A percentile compares a stretch with the other conserved stretches of the same genome.
phyloP scores from a whole-genome alignment of 2,329 filamentous ascomycete species.

The Elsinoe fawcettii region DNA sequence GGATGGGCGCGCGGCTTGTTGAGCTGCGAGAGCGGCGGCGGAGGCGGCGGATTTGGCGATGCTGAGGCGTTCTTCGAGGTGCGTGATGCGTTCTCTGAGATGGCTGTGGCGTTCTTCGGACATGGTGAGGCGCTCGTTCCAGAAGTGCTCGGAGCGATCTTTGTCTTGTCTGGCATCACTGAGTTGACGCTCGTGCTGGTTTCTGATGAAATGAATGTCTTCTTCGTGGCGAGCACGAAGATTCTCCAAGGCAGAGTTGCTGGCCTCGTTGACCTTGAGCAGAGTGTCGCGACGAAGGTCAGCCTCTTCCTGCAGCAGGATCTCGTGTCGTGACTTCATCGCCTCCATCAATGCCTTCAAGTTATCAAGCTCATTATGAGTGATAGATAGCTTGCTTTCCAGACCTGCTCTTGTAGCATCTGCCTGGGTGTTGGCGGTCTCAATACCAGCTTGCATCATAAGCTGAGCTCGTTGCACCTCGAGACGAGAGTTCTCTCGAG shows the following conservation, averaged over 20 bases:
- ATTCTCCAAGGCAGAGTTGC: constrained; percentile 47
- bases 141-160: constrained; percentile 68
- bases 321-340: constrained; percentile 70
- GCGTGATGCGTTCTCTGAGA: constrained; percentile 73
- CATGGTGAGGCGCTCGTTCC: constrained; percentile 71
- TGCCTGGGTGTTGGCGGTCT: constrained; percentile 75
- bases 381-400: constrained; percentile 66
- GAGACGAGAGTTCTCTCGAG: constrained; percentile 66
- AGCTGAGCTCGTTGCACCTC: constrained; percentile 76
- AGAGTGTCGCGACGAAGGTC: constrained; percentile 57
- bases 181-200: constrained; percentile 49
- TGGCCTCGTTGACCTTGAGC: constrained; percentile 47
- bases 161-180: constrained; percentile 63
- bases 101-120: constrained; percentile 79
- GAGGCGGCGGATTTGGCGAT: constrained; percentile 81
- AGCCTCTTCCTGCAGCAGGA: constrained; percentile 74
- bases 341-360: constrained; percentile 73
- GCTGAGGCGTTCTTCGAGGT: constrained; percentile 84
- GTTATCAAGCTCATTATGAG: constrained; percentile 69
- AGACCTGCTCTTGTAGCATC: constrained; percentile 75
- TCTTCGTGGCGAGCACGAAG: constrained; percentile 56
- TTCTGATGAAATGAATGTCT: constrained; percentile 42
- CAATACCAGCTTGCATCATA: constrained; percentile 72
- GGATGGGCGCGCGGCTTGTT: constrained; percentile 21
- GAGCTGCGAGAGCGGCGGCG: constrained; percentile 64